A percentile compares a stretch with the other conserved stretches of the same genome.
These are phyloP conservation scores for Vanderwaltozyma yarrowii DNA, from an alignment of 805 yeast genomes.

Conservation along the genomic window DNA sequence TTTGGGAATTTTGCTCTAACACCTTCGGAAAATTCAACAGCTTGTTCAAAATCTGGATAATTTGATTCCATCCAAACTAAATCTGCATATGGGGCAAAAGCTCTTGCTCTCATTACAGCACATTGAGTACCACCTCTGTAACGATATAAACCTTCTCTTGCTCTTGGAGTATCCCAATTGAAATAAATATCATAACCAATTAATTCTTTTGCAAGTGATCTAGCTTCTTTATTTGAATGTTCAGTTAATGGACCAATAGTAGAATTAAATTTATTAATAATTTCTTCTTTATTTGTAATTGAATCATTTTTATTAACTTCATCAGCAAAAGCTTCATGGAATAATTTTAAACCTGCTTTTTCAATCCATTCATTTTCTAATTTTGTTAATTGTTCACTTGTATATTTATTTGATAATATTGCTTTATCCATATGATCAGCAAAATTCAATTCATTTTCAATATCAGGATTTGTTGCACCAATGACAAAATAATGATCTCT, in stretches of 20 bases:
- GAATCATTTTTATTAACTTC: slow-evolving; percentile 51
- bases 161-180: slow-evolving; percentile 93
- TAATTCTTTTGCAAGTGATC: slow-evolving; percentile 60
- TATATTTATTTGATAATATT: slow-evolving; percentile 49
- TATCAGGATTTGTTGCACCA: slow-evolving; percentile 84
- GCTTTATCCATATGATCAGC: slow-evolving; percentile 74
- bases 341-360: slow-evolving; percentile 76
- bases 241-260: slow-evolving; percentile 67
- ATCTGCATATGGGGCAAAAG: slow-evolving; percentile 80
- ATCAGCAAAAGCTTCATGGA: slow-evolving; percentile 85
- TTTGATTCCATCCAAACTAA: slow-evolving; percentile 98
- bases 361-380: slow-evolving; percentile 77
- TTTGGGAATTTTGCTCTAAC: slow-evolving; percentile 71
- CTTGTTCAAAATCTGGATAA: slow-evolving; percentile 87
- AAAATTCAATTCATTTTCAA: slow-evolving; percentile 32
- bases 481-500: slow-evolving; percentile 89
- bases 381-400: slow-evolving; percentile 49
- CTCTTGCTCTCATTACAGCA: slow-evolving; percentile 94
- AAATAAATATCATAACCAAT: slow-evolving; percentile 78
- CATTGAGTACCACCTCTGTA: slow-evolving; percentile 95
- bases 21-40: slow-evolving; percentile 89
- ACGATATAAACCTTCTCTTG: slow-evolving; percentile 94
- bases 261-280: slow-evolving; percentile 54
- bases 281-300: slow-evolving; percentile 43
- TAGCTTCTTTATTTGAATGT: slow-evolving; percentile 71